Conservation (phyloP, 2,329 filamentous ascomycete genomes). For the Fusarium tanahbumbuense region DNA sequence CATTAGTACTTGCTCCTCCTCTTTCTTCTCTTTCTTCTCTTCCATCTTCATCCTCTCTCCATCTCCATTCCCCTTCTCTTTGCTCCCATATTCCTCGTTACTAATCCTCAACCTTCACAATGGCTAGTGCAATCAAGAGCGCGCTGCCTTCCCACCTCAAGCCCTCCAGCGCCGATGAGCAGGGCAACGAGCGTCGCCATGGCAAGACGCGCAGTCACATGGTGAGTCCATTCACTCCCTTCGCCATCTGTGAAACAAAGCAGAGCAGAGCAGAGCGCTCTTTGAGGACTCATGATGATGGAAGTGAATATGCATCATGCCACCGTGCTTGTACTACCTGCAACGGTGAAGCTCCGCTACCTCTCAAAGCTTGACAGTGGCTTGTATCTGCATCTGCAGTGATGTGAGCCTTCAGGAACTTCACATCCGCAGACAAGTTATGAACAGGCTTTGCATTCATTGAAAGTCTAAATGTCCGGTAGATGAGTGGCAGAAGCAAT, state of each 20-base stretch:
- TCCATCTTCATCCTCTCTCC: constrained; percentile 10
- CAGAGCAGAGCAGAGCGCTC: background rate
- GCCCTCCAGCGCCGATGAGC: constrained; percentile 62
- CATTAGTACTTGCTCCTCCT: constrained; percentile 24
- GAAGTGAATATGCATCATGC: background rate
- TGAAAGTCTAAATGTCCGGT: background rate
- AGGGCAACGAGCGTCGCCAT: constrained; percentile 72
- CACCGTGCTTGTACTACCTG: background rate
- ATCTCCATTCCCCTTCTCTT: constrained; percentile 1
- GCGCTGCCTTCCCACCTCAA: constrained; percentile 89
- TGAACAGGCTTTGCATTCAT: background rate
- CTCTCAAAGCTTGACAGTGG: background rate
- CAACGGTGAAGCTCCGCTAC: constrained; percentile 3
- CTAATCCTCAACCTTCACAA: constrained; percentile 54
- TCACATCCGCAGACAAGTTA: background rate
- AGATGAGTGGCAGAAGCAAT: constrained; percentile 7
- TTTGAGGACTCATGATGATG: background rate
- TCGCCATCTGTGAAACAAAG: background rate
- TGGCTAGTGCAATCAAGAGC: constrained; percentile 78
- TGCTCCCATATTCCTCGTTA: constrained; percentile 13
- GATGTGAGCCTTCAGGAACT: background rate
- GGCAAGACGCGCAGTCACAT: constrained; percentile 89
- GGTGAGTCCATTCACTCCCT: constrained; percentile 65
- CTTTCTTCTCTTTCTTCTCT: background rate
- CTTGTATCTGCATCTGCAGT: background rate